Conservation (phyloP, 1,284 basidiomycete species). For the Rhodofomes roseus region DNA sequence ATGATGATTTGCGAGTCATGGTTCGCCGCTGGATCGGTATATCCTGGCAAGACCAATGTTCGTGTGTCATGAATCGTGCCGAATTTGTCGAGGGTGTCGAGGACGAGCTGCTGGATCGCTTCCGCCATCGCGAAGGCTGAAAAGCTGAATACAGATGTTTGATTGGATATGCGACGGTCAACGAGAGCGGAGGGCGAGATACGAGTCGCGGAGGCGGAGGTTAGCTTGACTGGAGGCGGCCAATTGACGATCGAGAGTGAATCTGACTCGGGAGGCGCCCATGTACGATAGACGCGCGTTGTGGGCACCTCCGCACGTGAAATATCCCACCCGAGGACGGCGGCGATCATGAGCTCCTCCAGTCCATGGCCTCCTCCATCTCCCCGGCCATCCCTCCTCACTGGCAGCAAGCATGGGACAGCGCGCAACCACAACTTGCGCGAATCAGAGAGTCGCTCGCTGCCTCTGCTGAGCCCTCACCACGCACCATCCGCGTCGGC, state of each 20-base stretch:
- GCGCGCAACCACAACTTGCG: conserved; percentile 50
- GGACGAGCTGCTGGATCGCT: conserved; percentile 73
- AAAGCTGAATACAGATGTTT: neutral
- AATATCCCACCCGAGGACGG: conserved; percentile 1
- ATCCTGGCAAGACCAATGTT: conserved; percentile 63
- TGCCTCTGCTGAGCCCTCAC: conserved; percentile 26
- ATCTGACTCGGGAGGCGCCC: conserved; percentile 2
- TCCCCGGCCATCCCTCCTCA: conserved; percentile 16
- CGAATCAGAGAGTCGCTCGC: conserved; percentile 40
- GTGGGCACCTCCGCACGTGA: neutral
- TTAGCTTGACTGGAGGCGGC: neutral
- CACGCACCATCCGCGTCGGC: conserved; percentile 74
- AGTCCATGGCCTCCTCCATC: conserved; percentile 17
- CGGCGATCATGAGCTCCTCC: conserved; percentile 11
- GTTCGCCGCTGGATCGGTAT: conserved; percentile 51
- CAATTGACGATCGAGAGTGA: conserved; percentile 1
- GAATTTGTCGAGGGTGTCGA: conserved; percentile 64
- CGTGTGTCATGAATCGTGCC: conserved; percentile 74
- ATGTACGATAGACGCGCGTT: neutral
- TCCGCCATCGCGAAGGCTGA: conserved; percentile 54
- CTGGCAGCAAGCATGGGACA: conserved; percentile 65
- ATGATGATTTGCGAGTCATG: conserved; percentile 79
- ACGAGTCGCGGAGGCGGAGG: neutral
- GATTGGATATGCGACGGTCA: too few relatives aligned
- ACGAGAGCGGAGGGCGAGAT: neutral